A percentile compares a stretch with the other conserved stretches of the same genome.
Evolutionary conservation across 306 rosid genomes (phyloP).

Genomic region (Vigna trinervia): DNA sequence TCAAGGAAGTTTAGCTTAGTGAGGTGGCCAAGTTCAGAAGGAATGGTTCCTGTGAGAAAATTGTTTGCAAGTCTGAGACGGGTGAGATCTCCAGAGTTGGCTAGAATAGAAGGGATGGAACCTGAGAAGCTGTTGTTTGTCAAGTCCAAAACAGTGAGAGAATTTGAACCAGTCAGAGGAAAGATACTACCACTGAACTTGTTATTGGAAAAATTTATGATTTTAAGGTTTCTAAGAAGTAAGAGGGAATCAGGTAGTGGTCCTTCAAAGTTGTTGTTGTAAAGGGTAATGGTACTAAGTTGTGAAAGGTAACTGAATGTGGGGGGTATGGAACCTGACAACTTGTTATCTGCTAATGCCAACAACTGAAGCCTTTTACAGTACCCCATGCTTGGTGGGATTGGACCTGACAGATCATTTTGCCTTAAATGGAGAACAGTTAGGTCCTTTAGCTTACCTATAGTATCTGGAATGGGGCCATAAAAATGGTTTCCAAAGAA

Average conservation of each 20-base stretch:
- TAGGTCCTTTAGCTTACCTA: conserved; percentile 73
- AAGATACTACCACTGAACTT: conserved; percentile 63
- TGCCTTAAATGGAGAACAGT: conserved; percentile 84
- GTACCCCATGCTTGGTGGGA: conserved; percentile 81
- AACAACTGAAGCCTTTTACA: conserved; percentile 68
- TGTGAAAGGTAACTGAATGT: conserved; percentile 72
- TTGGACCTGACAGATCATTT: conserved; percentile 74
- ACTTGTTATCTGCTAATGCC: conserved; percentile 84
- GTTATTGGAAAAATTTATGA: conserved; percentile 79
- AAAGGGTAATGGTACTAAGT: conserved; percentile 69
- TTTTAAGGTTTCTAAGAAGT: conserved; percentile 68
- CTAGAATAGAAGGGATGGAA: conserved; percentile 60
- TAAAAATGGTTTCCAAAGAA: conserved; percentile 81
- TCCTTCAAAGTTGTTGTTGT: conserved; percentile 86
- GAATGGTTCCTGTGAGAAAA: conserved; percentile 60
- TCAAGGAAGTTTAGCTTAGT: conserved; percentile 67
- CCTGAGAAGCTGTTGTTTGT: conserved; percentile 89
- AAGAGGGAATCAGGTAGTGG: conserved; percentile 67
- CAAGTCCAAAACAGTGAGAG: conserved; percentile 69
- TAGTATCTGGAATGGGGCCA: conserved; percentile 71
- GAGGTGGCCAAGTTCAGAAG: conserved; percentile 56
- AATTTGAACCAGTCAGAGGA: conserved; percentile 69
- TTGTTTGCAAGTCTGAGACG: conserved; percentile 82
- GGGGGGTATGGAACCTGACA: conserved; percentile 75
- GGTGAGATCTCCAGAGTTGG: conserved; percentile 56